Evolutionary conservation across 768 basidiomycete species (phyloP).

Genomic region (Boletellus sp.): DNA sequence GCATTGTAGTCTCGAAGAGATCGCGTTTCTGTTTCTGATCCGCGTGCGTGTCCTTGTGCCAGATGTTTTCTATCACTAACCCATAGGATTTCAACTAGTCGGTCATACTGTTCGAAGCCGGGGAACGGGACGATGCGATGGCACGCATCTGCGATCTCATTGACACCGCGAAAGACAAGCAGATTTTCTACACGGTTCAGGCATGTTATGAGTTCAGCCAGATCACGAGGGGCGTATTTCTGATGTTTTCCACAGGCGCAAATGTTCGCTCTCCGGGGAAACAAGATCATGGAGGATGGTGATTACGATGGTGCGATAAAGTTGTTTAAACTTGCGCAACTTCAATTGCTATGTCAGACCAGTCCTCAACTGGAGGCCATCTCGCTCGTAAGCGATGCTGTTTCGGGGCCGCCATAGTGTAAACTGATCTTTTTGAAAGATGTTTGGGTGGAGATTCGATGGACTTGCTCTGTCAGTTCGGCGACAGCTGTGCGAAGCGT

Average conservation of each 20-base stretch:
- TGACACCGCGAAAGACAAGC: constrained; percentile 9
- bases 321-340: constrained; percentile 6
- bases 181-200: constrained; percentile 5
- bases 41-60: constrained; percentile 3
- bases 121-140: constrained; percentile 13
- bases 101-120: constrained; percentile 7
- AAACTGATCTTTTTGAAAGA: constrained; percentile 3
- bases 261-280: constrained; percentile 12
- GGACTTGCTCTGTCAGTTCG: constrained; percentile 5
- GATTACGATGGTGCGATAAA: constrained; percentile 12
- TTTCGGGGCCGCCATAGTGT: background rate
- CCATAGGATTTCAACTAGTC: background rate
- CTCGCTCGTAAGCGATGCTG: constrained; percentile 8
- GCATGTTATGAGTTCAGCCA: background rate
- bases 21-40: constrained; percentile 10
- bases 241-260: constrained; percentile 9
- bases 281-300: constrained; percentile 2
- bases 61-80: background rate
- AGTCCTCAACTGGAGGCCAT: constrained; percentile 6
- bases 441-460: constrained; percentile 14
- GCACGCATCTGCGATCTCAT: constrained; percentile 10
- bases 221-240: background rate
- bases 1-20: constrained; percentile 6
- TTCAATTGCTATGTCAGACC: background rate
- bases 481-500: constrained; percentile 11